Base-by-base conservation (phyloP, 257 asterid genomes). In the Thymus mandschuricus region DNA sequence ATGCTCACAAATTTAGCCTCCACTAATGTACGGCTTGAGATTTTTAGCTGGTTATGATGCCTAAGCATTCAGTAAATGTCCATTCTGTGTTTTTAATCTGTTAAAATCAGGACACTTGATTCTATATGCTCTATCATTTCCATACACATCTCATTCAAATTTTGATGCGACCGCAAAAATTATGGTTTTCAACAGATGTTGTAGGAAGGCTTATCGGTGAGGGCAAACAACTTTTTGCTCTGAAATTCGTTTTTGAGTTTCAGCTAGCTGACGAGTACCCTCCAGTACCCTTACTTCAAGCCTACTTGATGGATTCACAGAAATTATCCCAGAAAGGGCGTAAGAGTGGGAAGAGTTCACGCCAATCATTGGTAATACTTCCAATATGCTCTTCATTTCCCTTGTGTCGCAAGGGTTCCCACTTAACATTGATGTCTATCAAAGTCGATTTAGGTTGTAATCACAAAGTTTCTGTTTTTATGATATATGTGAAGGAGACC, bases 261-360 rank as follows among this genome's bases (percentile, higher is more conserved):
- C 89, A 70, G 83, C 76, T 83, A 50, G 75, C 86, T 49, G 84
- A 85, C 46, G 86, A 80, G 79, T 85, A 85, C 70, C 88, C 92
- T 27, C 93, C 93, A 3, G 84, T 86, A 57, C 88, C 96, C 70
- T 76, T 85, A 48, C 63, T 86, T 77, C 79, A 85, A 78, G 78
- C 79, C 54, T 79, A 77, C 60, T 66, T 83, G 76, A 61, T 72
- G 67, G 85, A 79, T 61, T 78, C 88, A 38, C 82, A 62, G 81
- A 80, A 81, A 78, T 13, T 45, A 48, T 70, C 87, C 58, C 85
- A 83, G 71, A 81, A 78, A 65, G 79, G 72, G 75, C 78, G 76
- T 60, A 78, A 71, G 81, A 75, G 71, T n/a, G 84, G 89, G 69
- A 81, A 82, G 79, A 66, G 68, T 73, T 81, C 84, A 58, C 83